phyloP scores from a whole-genome alignment of 164 flowering plant genomes.

The Umbellularia californica region DNA sequence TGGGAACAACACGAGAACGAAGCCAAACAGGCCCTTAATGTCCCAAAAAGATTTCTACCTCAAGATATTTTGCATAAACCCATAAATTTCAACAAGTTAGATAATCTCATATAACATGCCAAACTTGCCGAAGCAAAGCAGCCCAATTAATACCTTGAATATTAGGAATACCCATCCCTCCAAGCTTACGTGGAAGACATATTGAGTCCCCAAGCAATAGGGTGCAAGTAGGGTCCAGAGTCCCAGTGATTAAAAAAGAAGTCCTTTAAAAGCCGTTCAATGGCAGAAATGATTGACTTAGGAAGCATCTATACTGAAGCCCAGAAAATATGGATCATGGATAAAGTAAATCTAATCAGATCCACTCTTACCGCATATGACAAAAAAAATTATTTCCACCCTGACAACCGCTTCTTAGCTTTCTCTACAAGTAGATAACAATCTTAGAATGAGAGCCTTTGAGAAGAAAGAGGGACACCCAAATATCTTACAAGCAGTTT shows the following conservation, averaged over 20 bases:
- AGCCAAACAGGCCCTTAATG: too few relatives aligned
- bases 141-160: neutral
- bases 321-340: neutral
- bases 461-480: neutral
- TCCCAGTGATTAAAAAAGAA: neutral
- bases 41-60: neutral
- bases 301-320: neutral
- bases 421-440: neutral
- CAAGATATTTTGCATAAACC: neutral
- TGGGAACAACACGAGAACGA: too few relatives aligned
- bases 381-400: neutral
- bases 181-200: neutral
- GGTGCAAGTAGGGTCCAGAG: neutral
- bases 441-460: neutral
- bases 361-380: neutral
- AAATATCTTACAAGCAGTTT: neutral
- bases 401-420: neutral
- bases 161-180: neutral
- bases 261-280: neutral
- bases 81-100: neutral
- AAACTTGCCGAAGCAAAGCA: neutral
- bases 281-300: neutral
- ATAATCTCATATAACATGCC: neutral
- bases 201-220: neutral
- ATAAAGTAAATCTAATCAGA: neutral